Percentiles rank a stretch among this genome's conserved stretches.
These are phyloP conservation scores for Starmerella lactis-condensi DNA, from an alignment of 805 yeast genomes.

Conservation along the genomic window DNA sequence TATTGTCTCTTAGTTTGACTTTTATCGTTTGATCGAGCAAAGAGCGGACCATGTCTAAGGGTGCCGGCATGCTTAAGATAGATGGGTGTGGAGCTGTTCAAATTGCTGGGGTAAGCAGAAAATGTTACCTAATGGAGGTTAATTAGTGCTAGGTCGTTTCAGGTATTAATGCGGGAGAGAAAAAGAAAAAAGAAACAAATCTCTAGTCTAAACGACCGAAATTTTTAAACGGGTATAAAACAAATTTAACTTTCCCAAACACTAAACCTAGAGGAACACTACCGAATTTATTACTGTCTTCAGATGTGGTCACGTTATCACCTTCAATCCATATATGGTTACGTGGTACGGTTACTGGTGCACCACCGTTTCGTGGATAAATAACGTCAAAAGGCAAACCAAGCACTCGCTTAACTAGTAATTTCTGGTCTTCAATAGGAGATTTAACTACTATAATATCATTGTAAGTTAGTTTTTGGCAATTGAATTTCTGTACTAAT, in stretches of 20 bases:
- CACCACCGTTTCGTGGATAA: conserved; percentile 27
- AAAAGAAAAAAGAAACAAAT: too few species aligned
- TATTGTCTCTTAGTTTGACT: conserved; percentile 82
- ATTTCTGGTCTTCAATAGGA: conserved; percentile 58
- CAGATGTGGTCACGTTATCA: conserved; percentile 52
- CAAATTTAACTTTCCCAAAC: conserved; percentile 49
- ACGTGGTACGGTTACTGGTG: conserved; percentile 59
- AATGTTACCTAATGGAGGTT: too few species aligned
- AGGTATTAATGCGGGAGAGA: too few species aligned
- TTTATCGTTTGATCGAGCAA: conserved; percentile 72
- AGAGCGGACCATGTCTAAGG: conserved; percentile 74
- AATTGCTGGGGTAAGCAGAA: too few species aligned
- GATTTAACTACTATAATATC: conserved; percentile 65
- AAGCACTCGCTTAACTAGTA: conserved; percentile 64
- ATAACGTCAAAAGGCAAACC: conserved; percentile 59
- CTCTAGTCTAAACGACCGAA: too few species aligned
- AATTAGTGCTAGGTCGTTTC: too few species aligned
- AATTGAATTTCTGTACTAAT: too few species aligned
- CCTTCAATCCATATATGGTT: conserved; percentile 92
- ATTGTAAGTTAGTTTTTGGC: too few species aligned
- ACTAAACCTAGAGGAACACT: conserved; percentile 70
- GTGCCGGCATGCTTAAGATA: conserved; percentile 32
- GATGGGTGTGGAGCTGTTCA: too few species aligned
- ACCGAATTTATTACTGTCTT: conserved; percentile 77
- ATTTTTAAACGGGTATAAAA: conserved; percentile 58